Percentiles rank a stretch among this genome's conserved stretches.
phyloP scores from a whole-genome alignment of 768 basidiomycete genomes.

The Rhodosporidiobolus odoratus region DNA sequence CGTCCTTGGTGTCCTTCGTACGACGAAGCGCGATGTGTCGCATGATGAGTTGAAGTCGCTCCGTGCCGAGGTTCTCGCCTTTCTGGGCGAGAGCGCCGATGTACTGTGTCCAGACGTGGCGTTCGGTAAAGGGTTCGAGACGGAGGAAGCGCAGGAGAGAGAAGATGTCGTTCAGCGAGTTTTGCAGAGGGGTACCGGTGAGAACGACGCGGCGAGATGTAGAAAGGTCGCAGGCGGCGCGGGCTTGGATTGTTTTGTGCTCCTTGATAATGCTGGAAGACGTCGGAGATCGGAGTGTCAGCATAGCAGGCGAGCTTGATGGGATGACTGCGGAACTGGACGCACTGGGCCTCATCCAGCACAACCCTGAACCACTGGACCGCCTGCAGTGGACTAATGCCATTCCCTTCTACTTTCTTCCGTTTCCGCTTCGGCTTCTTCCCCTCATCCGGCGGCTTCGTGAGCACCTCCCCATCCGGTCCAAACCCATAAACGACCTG shows the following conservation, averaged over 20 bases:
- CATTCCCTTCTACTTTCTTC: slow-evolving; percentile 62
- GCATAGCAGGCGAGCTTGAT: background rate
- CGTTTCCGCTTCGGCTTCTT: slow-evolving; percentile 66
- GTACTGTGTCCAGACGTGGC: slow-evolving; percentile 83
- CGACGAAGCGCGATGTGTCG: slow-evolving; percentile 90
- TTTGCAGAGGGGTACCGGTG: slow-evolving; percentile 98
- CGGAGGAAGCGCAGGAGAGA: slow-evolving; percentile 95
- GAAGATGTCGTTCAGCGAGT: slow-evolving; percentile 96
- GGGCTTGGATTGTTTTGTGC: slow-evolving; percentile 83
- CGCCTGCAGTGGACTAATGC: slow-evolving; percentile 74
- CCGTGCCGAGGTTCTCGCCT: slow-evolving; percentile 73
- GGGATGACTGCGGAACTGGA: slow-evolving; percentile 5
- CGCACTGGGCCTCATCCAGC: slow-evolving; percentile 44
- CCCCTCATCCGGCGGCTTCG: slow-evolving; percentile 35
- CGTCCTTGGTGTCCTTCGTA: slow-evolving; percentile 80
- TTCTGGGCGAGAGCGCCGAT: slow-evolving; percentile 64
- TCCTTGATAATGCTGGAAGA: slow-evolving; percentile 84
- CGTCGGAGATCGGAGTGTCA: background rate
- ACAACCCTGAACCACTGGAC: slow-evolving; percentile 75
- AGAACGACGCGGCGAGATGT: slow-evolving; percentile 89
- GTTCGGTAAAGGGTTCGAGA: slow-evolving; percentile 85
- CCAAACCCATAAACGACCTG: slow-evolving; percentile 62
- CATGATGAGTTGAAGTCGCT: slow-evolving; percentile 94
- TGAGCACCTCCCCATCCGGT: slow-evolving; percentile 60
- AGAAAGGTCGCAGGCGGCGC: slow-evolving; percentile 88